Evolutionary conservation across 768 basidiomycete genomes (phyloP).

Genomic region (Mycena galericulata): DNA sequence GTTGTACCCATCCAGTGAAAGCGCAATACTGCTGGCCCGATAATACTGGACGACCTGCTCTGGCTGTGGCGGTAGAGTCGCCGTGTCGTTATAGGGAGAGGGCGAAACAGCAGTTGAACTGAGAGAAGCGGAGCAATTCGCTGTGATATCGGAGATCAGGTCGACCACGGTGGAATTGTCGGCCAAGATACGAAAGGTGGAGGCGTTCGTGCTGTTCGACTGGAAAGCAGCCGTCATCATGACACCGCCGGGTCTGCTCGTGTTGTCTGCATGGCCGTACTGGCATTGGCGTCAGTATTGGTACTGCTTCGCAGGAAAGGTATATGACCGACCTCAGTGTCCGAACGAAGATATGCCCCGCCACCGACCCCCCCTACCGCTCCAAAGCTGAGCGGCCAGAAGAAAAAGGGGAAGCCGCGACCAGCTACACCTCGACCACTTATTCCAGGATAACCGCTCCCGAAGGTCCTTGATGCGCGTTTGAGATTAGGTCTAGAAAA

Average conservation of each 20-base stretch:
- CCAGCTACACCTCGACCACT: conserved; percentile 49
- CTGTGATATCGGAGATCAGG: conserved; percentile 54
- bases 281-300: conserved; percentile 35
- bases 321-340: conserved; percentile 16
- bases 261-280: conserved; percentile 59
- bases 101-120: conserved; percentile 47
- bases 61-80: conserved; percentile 46
- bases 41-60: conserved; percentile 62
- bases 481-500: too few relatives aligned
- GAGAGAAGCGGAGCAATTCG: conserved; percentile 57
- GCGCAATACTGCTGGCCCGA: conserved; percentile 57
- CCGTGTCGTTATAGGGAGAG: conserved; percentile 46
- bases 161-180: conserved; percentile 61
- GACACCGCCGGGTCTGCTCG: conserved; percentile 62
- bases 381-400: conserved; percentile 60
- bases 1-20: conserved; percentile 55
- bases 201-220: conserved; percentile 49
- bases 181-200: conserved; percentile 60
- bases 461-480: conserved; percentile 42
- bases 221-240: conserved; percentile 58
- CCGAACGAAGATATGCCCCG: conserved; percentile 46
- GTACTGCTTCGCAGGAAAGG: not conserved
- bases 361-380: conserved; percentile 29
- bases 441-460: conserved; percentile 60
- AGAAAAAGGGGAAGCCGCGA: conserved; percentile 58